Evolutionary conservation across 495 filamentous ascomycete genomes (phyloP), one percentile per base, ranked within the genome.

Genomic region (Hapsidospora chrysogenum): DNA sequence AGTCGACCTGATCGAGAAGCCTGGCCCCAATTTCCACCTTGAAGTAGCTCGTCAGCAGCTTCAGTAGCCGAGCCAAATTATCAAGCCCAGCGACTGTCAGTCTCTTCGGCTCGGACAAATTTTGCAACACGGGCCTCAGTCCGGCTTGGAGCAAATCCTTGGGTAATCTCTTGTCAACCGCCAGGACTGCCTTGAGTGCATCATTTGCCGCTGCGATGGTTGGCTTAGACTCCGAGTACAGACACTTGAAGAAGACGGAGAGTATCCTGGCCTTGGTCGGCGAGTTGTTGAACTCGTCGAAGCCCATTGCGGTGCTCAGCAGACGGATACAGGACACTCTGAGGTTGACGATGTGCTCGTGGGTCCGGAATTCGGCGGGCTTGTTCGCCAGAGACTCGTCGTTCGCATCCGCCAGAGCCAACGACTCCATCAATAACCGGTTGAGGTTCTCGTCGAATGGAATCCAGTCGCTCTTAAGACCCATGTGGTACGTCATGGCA

Each of bases 21-120:
- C 86, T 70, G 22, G 84, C 71, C 4, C 92, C 92, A 31, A 99
- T 99, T 50, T 95, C 92, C 2, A 94, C 87, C 56, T 99, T 99
- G 63, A 99, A 99, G 50, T 96, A 96, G 33, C 92, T 96, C 0
- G 92, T 99, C 15, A 99, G 58, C 0, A 99, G 65, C 18, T 83
- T 80, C 39, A 99, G 57, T 3, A 99, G 67, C 18, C 85, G 74
- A 36, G 85, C 85, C 18, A 99, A 66, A 14, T 92, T 92, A 43
- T 96, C 85, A 18, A 99, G 64, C 2, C 85, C 85, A 43, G 84
- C 81, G 14, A 86, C 81, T 33, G 76, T 93, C 29, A 99, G 56
- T 33, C 87, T 74, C 53, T 86, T 83, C 1, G 85, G 83, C 53
- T 99, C 89, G 46, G 93, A 86, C 15, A 99, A 66, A 53, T 89